These are phyloP conservation scores for Diplodia scrobiculata DNA, from an alignment of 2,329 filamentous ascomycete species.

Conservation along the genomic window DNA sequence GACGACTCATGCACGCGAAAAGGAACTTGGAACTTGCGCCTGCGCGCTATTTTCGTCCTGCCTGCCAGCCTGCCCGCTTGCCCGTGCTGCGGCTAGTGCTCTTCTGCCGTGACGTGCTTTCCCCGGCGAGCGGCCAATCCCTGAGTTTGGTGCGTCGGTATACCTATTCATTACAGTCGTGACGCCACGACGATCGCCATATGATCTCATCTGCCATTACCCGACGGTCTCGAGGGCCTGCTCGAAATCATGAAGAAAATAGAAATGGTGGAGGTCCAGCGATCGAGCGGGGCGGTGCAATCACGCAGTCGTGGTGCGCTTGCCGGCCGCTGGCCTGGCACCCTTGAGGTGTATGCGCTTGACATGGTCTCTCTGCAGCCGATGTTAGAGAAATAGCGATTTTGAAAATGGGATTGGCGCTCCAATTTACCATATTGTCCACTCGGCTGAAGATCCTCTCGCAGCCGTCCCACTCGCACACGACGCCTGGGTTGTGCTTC, in stretches of 20 bases:
- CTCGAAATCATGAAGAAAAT: conserved; percentile 15
- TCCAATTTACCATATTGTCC: conserved; percentile 60
- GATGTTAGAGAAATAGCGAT: neutral
- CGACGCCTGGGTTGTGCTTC: conserved; percentile 63
- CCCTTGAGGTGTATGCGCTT: conserved; percentile 47
- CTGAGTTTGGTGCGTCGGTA: conserved; percentile 18
- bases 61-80: conserved; percentile 4
- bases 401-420: conserved; percentile 4
- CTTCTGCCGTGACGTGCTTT: conserved; percentile 9
- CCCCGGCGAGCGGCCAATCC: conserved; percentile 3
- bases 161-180: conserved; percentile 27
- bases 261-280: neutral
- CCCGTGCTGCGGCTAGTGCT: conserved; percentile 12
- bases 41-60: conserved; percentile 23
- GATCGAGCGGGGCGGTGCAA: neutral
- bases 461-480: conserved; percentile 62
- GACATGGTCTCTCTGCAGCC: conserved; percentile 44
- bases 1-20: conserved; percentile 24
- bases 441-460: conserved; percentile 61
- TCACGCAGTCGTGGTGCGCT: conserved; percentile 27
- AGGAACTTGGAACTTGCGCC: conserved; percentile 25
- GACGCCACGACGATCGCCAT: conserved; percentile 24
- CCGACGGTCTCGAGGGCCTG: conserved; percentile 26
- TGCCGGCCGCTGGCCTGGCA: conserved; percentile 22
- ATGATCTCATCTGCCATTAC: conserved; percentile 26